Evolutionary conservation across 148 eudicot species (phyloP), one percentile per base, ranked within the genome.

Genomic region (Agrostemma githago): DNA sequence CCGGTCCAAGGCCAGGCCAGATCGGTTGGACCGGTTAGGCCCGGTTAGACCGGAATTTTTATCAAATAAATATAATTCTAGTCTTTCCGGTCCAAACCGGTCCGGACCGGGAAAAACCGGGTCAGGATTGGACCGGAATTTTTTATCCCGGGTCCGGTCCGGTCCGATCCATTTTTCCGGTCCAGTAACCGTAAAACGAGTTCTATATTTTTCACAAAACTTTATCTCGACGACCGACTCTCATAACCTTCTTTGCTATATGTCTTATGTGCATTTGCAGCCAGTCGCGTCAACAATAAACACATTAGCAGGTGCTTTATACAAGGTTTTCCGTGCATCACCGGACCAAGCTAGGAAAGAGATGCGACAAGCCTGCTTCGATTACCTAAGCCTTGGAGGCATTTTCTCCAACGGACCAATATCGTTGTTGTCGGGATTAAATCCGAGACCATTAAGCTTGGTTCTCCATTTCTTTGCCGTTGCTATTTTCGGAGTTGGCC

Each of bases 271-370:
- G 57, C 58, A 14, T 58, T 58, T 80, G 79, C 88, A 92, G 97
- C 97, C 97, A 37, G 94, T 92, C 57, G 97, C 97, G 74, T 89
- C 97, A 8, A 92, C 97, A 2, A 92, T 92, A 79, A 92, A 92
- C 78, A 90, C 96, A 60, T 78, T 92, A 72, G 97, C 96, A 3
- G 97, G 95, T 71, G 97, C 97, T 57, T 74, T 92, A 11, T 92
- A 92, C 70, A 86, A 88, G 84, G 92, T 88, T 20, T 88, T 90
- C 17, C 76, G 86, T 77, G 90, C 96, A 66, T 90, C 95, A 39
- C 90, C 95, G 19, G 95, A 90, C 73, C 84, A 86, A 72, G 95
- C 97, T 74, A 73, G 82, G 60, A 86, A 82, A 72, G 97, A 91
- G 84, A 89, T 91, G 97, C 84, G 92, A 4, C 80, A 93, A 72